These are phyloP conservation scores for Penicillium fuscoglaucum DNA, from an alignment of 2,329 filamentous ascomycete species.

Conservation along the genomic window DNA sequence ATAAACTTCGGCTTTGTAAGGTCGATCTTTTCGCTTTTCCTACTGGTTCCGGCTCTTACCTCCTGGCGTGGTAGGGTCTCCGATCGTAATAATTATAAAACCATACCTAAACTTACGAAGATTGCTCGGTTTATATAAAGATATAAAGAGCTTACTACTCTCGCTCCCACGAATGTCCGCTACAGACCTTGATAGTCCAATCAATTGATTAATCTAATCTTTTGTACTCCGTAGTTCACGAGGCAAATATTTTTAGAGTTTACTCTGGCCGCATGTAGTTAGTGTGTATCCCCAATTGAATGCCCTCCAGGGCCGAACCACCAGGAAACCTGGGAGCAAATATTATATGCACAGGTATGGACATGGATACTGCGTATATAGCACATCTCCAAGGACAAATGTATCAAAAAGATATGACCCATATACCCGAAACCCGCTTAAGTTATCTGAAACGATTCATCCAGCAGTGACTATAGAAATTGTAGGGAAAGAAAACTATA, in stretches of 20 bases:
- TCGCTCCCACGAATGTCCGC: not conserved
- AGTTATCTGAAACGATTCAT: not conserved
- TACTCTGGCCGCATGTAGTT: not conserved
- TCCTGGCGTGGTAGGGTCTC: not conserved
- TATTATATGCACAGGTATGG: not conserved
- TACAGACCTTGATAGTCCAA: not conserved
- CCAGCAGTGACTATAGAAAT: too few relatives aligned
- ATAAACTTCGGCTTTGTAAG: conserved; percentile 16
- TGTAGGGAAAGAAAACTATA: not conserved
- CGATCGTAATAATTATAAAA: not conserved
- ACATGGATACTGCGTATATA: not conserved
- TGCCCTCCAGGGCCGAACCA: not conserved
- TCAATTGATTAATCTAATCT: not conserved
- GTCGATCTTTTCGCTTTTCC: conserved; percentile 3
- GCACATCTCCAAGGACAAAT: not conserved
- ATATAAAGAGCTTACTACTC: not conserved
- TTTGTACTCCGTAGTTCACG: not conserved
- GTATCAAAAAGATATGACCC: not conserved
- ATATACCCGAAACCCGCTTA: not conserved
- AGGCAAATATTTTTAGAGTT: not conserved
- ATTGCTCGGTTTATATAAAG: not conserved
- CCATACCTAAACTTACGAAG: not conserved
- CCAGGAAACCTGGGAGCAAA: not conserved
- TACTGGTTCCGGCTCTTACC: not conserved
- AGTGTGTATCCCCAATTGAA: not conserved